phyloP scores from a whole-genome alignment of 148 eudicot species.

The Amaranthus hypochondriacus region DNA sequence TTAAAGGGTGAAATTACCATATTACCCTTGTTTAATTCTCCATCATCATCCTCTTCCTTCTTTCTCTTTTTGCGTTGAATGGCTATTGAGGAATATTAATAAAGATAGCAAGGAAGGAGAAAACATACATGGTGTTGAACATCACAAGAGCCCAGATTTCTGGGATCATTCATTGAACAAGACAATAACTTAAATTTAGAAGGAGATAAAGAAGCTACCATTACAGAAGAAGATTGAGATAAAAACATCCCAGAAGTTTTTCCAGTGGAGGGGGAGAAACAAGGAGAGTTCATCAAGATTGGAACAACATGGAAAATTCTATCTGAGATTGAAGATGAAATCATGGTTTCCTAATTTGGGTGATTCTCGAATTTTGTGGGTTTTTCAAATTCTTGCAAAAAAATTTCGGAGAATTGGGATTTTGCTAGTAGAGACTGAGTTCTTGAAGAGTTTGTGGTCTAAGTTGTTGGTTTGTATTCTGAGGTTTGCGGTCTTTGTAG shows the following conservation, averaged over 20 bases:
- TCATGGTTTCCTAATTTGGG: conserved; percentile 22
- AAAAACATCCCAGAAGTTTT: conserved; percentile 13
- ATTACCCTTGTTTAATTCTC: too few species aligned
- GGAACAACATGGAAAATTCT: conserved; percentile 19
- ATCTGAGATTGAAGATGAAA: conserved; percentile 12
- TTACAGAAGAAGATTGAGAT: conserved; percentile 9
- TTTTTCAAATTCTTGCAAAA: not conserved
- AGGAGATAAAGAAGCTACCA: conserved; percentile 25
- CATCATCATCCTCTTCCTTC: too few species aligned
- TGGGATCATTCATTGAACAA: conserved; percentile 15
- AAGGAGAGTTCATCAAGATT: conserved; percentile 17
- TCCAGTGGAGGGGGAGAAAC: not conserved
- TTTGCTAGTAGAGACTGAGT: not conserved
- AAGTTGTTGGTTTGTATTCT: too few species aligned
- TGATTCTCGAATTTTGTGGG: not conserved
- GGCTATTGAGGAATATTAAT: too few species aligned
- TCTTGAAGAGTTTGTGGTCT: too few species aligned
- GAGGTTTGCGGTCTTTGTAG: too few species aligned
- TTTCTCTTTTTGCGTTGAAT: too few species aligned
- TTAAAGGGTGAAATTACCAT: too few species aligned
- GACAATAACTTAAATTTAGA: conserved; percentile 20
- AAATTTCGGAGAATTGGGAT: not conserved
- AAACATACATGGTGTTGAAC: conserved; percentile 23
- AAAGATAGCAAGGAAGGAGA: conserved; percentile 10
- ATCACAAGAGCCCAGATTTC: conserved; percentile 17